phyloP scores from a whole-genome alignment of 306 rosid species.

The Cucumis cinereus region DNA sequence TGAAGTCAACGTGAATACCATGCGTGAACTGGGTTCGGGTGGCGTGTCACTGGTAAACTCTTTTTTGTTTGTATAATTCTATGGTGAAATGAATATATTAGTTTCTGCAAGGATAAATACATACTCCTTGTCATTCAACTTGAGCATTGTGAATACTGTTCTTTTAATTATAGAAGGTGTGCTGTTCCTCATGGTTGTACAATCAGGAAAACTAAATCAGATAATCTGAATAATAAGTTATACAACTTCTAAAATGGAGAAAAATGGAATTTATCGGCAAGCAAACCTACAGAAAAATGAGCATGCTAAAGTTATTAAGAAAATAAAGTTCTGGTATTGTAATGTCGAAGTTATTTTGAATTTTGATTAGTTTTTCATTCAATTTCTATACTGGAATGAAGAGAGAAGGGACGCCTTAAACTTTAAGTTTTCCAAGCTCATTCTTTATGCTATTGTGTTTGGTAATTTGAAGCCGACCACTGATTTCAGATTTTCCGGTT shows the following conservation, averaged over 20 bases:
- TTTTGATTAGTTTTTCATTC: not conserved
- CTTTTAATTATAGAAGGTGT: not conserved
- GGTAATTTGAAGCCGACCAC: not conserved
- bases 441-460: not conserved
- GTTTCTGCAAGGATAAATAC: not conserved
- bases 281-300: not conserved
- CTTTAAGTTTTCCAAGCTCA: not conserved
- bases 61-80: not conserved
- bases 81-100: not conserved
- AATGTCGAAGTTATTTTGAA: not conserved
- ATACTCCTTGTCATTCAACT: not conserved
- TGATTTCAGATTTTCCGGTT: not conserved
- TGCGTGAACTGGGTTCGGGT: constrained; percentile 77
- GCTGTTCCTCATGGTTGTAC: not conserved
- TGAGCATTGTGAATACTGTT: not conserved
- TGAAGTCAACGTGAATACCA: constrained; percentile 68
- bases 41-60: constrained; percentile 56
- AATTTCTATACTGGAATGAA: not conserved
- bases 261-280: not conserved
- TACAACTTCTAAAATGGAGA: not conserved
- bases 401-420: not conserved
- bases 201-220: not conserved
- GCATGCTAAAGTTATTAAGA: not conserved
- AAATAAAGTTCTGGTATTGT: not conserved
- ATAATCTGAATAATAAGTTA: not conserved